Base-by-base conservation (phyloP, 2,329 filamentous ascomycete species). In the Alternaria solani region DNA sequence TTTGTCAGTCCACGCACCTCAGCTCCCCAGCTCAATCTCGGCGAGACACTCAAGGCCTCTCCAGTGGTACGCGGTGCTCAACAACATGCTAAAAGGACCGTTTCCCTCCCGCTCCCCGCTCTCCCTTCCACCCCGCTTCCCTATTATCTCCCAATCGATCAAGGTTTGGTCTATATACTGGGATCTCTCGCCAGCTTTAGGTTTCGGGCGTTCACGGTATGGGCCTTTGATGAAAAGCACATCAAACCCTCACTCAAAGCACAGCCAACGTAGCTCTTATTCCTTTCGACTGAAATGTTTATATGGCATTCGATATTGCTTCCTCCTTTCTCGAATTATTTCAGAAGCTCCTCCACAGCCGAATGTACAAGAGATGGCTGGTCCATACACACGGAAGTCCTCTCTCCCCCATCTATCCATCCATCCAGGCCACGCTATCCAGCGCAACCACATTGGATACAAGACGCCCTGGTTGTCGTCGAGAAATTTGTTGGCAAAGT, bases 401-500 rank as follows among this genome's bases (percentile, higher is more conserved):
- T n/a, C 43, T 36, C 30, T 30, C 36, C 28, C 38, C 43, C 28
- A 23, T 23, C 20, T 2, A 23, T 25, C 28, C 36, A 23, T 44
- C 4, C 42, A 47, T 9, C 12, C 49, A 12, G 14, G 51, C 39
- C 32, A 51, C 57, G 39, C 57, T 56, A 47, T 42, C 52, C 46
- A 59, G 52, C 46, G 46, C 11, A 32, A 7, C 36, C 32, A 36
- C 32, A 12, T 36, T 14, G 32, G 14, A 16, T 36, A 26, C 34
- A 7, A 28, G 26, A 8, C 25, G 7, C n/a, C 5, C 46, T 26
- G 34, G 8, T 14, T 30, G 53, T 48, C 26, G 14, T 44, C 12
- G 57, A 59, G 53, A 25, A 20, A 57, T 41, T 59, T 55, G 52
- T 43, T 36, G 12, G 32, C 12, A 47, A 44, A 59, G 66, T 66